Evolutionary conservation across 257 asterid genomes (phyloP).

Genomic region (Scutellaria baicalensis): DNA sequence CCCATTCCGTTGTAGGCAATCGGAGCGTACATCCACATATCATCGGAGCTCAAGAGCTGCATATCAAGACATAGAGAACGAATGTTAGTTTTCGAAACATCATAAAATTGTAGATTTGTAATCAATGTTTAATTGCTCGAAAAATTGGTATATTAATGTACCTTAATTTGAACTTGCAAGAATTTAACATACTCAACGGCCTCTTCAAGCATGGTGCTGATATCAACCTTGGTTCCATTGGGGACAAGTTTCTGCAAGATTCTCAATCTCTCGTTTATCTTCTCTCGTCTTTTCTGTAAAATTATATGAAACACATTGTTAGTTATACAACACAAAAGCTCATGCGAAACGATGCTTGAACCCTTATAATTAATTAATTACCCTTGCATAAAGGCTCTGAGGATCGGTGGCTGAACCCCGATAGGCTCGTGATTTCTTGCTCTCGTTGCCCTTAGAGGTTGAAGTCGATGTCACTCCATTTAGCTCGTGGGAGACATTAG

Average conservation of each 20-base stretch:
- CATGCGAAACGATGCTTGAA: too few species aligned
- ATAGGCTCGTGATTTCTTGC: slow-evolving; percentile 25
- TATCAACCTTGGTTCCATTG: slow-evolving; percentile 57
- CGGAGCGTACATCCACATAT: slow-evolving; percentile 64
- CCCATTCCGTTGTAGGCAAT: slow-evolving; percentile 65
- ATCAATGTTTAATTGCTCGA: too few species aligned
- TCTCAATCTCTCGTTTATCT: slow-evolving; percentile 44
- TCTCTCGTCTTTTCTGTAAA: slow-evolving; percentile 47
- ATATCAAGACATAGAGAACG: not conserved
- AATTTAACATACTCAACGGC: slow-evolving; percentile 52
- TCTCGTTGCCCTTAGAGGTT: slow-evolving; percentile 17
- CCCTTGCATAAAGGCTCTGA: slow-evolving; percentile 61
- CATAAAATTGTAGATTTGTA: too few species aligned
- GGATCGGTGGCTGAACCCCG: slow-evolving; percentile 54
- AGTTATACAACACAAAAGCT: not conserved
- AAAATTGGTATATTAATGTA: not conserved
- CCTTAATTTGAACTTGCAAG: slow-evolving; percentile 58
- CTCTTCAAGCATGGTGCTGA: slow-evolving; percentile 62
- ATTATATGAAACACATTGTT: not conserved
- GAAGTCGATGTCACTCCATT: slow-evolving; percentile 17
- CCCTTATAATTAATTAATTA: slow-evolving; percentile 7
- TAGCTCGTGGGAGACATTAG: slow-evolving; percentile 12
- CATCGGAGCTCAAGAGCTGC: slow-evolving; percentile 70
- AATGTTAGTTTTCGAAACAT: not conserved
- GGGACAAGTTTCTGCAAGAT: slow-evolving; percentile 49